Evolutionary conservation across 371 early-diverging fungal genomes (phyloP), one percentile per base, ranked within the genome.

Genomic region (Apophysomyces ossiformis): DNA sequence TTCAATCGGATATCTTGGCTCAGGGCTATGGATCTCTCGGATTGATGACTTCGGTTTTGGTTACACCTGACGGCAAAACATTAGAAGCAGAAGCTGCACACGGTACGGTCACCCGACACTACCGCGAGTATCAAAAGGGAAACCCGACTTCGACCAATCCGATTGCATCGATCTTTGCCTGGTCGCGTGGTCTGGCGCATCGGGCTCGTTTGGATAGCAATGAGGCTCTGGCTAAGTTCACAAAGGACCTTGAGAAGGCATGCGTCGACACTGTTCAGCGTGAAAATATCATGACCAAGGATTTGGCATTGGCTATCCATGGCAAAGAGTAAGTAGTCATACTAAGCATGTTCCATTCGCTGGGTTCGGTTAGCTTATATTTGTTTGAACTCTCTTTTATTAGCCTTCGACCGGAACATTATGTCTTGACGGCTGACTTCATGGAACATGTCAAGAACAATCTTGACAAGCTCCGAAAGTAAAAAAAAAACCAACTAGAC

Each of bases 71-170:
- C 79, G 95, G 94, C 58, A 84, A 91, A 75, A 93, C 95, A 57
- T 77, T 94, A 75, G 96, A 96, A 81, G 88, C 93, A 64, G 96
- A 96, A 76, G 96, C 96, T 35, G 96, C 96, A 57, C 96, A 96
- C 83, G 96, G 96, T 70, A 96, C 96, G 18, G 96, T 96, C 57
- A 96, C 96, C 18, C 90, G 96, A 60, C 96, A 96, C 78, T 96
- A 92, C 89, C 92, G 96, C 70, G 93, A 94, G 78, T 92, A 94
- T 84, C 96, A 96, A 81, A 93, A 95, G 71, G 91, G 92, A 65
- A 86, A 86, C 63, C 81, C 86, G 60, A 92, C 92, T n/a, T 90
- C 90, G 13, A 96, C 96, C 74, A 96, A 96, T 87, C 93, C 96
- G 12, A 93, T 96, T 66, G 96, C 95, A 8, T 90, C 90, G 56